Evolutionary conservation across 345 rosid species (phyloP), one percentile per base, ranked within the genome.

Genomic region (Erodium maritimum): DNA sequence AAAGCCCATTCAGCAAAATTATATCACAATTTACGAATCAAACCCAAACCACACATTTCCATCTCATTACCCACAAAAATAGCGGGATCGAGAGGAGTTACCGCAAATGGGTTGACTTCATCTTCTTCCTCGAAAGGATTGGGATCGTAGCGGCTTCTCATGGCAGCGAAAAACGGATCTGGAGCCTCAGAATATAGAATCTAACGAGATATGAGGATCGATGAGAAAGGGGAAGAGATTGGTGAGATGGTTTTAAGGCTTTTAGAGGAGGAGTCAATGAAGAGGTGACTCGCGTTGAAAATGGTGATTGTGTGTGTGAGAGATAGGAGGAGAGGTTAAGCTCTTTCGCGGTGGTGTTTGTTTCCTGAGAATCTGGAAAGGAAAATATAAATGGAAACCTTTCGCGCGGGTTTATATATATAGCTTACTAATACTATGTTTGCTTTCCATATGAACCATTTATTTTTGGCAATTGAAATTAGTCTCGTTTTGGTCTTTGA

Each of bases 81-180:
- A 10, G 48, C 48, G 48, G 48, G 48, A 0, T 42, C 14, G 11
- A 3, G 48, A 42, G 48, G 48, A 42, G 12, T 68, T 77, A 94
- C 99, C 78, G 97, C 84, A 66, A 90, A 94, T 62, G 97, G 96
- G 76, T 90, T 93, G 67, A 82, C 82, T 52, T 85, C 88, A 4
- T 29, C 37, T 22, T 88, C 96, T 25, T 84, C 99, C 33, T 77
- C 97, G 76, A 87, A 90, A 12, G 95, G 84, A 69, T 77, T 94
- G 56, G 90, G 60, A 68, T 85, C 85, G 71, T 69, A 71, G 61
- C 77, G 88, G 66, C 80, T n/a, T n/a, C n/a, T 84, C 99, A 90
- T 89, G 61, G 57, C 73, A 64, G 57, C 34, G 63, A 67, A 77
- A 52, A 42, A 42, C 16, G 17, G 56, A 62, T 21, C 22, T 54